Percentiles rank a stretch among this genome's conserved stretches.
Conservation (phyloP, 805 yeast species). For the Saccharomycopsis amapae region DNA sequence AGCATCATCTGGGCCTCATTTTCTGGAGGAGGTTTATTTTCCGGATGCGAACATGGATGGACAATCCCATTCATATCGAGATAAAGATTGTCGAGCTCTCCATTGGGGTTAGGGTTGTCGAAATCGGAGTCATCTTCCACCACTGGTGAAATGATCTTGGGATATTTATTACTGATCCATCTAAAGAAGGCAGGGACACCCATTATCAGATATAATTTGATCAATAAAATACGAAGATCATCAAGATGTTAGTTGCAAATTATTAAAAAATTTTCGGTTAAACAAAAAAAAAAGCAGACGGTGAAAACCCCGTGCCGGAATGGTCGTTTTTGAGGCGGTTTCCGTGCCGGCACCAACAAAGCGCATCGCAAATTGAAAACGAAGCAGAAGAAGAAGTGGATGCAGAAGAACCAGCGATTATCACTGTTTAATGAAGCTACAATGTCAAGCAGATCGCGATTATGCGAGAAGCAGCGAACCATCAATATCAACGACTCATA, state of each 20-base stretch:
- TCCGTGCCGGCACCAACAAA: no score
- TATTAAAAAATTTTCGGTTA: no score
- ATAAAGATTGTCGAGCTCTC: slow-evolving; percentile 89
- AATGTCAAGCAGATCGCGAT: slow-evolving; percentile 12
- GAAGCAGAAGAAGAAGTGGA: no score
- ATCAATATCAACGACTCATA: slow-evolving; percentile 17
- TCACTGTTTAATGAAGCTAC: no score
- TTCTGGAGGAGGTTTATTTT: slow-evolving; percentile 90
- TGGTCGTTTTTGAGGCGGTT: no score
- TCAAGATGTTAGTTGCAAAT: no score
- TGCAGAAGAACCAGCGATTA: no score
- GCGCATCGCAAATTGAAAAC: no score
- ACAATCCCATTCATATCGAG: slow-evolving; percentile 99
- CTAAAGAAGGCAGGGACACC: slow-evolving; percentile 98
- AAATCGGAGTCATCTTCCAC: slow-evolving; percentile 67
- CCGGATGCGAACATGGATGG: slow-evolving; percentile 99
- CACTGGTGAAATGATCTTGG: slow-evolving; percentile 89
- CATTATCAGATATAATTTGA: slow-evolving; percentile 35
- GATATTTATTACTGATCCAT: slow-evolving; percentile 91
- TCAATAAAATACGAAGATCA: background rate
- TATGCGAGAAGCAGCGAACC: slow-evolving; percentile 15
- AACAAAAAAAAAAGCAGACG: no score
- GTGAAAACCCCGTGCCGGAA: no score
- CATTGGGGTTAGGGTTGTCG: slow-evolving; percentile 81
- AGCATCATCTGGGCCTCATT: slow-evolving; percentile 96